Evolutionary conservation across 305 asterid genomes (phyloP).

Genomic region (Galium porrigens): DNA sequence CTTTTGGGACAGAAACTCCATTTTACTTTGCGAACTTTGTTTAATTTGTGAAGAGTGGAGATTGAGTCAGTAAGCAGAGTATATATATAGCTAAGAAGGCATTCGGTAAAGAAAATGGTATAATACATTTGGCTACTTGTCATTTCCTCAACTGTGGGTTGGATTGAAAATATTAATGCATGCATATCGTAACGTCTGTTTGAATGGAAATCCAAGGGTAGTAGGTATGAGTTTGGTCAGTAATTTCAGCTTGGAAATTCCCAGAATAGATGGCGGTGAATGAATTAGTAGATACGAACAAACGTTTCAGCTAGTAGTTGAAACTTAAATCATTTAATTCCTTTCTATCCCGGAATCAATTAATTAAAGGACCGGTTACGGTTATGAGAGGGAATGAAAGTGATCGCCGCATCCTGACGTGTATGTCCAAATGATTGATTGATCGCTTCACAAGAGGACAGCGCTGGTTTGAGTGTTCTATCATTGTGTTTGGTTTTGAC

Average conservation of each 20-base stretch:
- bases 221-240: background rate
- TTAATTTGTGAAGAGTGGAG: background rate
- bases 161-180: background rate
- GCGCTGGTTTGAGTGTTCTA: too few relatives aligned
- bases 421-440: too few relatives aligned
- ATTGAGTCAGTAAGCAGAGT: background rate
- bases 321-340: background rate
- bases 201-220: background rate
- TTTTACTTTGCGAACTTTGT: background rate
- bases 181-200: background rate
- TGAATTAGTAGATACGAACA: background rate
- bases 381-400: background rate
- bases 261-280: background rate
- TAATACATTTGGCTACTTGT: background rate
- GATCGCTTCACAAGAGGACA: too few relatives aligned
- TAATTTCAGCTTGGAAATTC: background rate
- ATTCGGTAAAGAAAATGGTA: background rate
- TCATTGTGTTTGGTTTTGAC: too few relatives aligned
- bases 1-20: conserved; percentile 10
- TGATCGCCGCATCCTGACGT: too few relatives aligned
- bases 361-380: background rate
- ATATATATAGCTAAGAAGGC: background rate
- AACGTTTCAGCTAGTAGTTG: background rate
- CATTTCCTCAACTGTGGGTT: background rate
- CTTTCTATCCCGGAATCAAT: background rate